A percentile compares a stretch with the other conserved stretches of the same genome.
These are phyloP conservation scores for carrot (Daucus carota) DNA, from an alignment of 129 eudicot species.

Conservation along the genomic window DH1_v3.0 NC_030382.2:47359001-47359500, in stretches of 20 bases:
- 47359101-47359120: slow-evolving; percentile 1
- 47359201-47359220: background rate
- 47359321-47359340: slow-evolving; percentile 26
- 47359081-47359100: background rate
- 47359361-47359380: background rate
- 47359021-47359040: background rate
- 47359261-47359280: slow-evolving; percentile 39
- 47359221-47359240: slow-evolving; percentile 7
- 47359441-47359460: background rate
- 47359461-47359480: background rate
- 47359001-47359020: slow-evolving; percentile 4
- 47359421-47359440: background rate
- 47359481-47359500: background rate
- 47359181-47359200: background rate
- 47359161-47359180: background rate
- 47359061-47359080: slow-evolving; percentile 14
- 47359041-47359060: background rate
- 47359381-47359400: background rate
- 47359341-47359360: background rate
- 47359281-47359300: slow-evolving; percentile 76
- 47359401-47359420: background rate
- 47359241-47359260: slow-evolving; percentile 39
- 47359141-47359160: background rate
- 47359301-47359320: slow-evolving; percentile 52
- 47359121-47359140: background rate